Evolutionary conservation across 1,284 basidiomycete genomes (phyloP).

Genomic region (Termitomyces sp.): DNA sequence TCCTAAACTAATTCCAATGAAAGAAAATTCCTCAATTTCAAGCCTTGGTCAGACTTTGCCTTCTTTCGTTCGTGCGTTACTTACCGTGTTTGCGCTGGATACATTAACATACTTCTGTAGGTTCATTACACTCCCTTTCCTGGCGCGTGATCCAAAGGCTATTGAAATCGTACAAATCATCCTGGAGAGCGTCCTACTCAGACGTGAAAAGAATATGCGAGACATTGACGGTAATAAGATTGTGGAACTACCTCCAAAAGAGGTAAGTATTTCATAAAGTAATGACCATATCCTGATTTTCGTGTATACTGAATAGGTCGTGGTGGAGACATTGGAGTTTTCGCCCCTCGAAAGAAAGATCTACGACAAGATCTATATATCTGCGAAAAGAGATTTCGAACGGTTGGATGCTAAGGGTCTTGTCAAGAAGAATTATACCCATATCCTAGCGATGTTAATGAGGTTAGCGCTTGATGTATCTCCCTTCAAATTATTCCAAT

Average conservation of each 20-base stretch:
- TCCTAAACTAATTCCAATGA: not conserved
- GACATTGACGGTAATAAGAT: slow-evolving; percentile 87
- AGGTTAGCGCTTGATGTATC: slow-evolving; percentile 44
- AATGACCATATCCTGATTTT: not conserved
- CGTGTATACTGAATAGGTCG: slow-evolving; percentile 34
- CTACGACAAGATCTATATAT: slow-evolving; percentile 71
- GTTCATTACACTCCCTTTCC: slow-evolving; percentile 87
- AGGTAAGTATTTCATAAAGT: slow-evolving; percentile 35
- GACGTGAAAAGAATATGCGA: slow-evolving; percentile 94
- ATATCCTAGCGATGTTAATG: slow-evolving; percentile 90
- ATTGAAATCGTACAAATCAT: slow-evolving; percentile 93
- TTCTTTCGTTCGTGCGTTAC: slow-evolving; percentile 76
- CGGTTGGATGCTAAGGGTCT: slow-evolving; percentile 71
- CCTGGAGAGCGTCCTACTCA: slow-evolving; percentile 80
- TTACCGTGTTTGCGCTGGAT: not conserved
- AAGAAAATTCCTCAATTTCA: slow-evolving; percentile 85
- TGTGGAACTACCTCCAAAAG: slow-evolving; percentile 85
- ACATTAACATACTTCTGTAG: slow-evolving; percentile 29
- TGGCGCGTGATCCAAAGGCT: slow-evolving; percentile 82
- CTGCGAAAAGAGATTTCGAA: slow-evolving; percentile 71
- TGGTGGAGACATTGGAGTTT: slow-evolving; percentile 71
- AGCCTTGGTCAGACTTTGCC: slow-evolving; percentile 88
- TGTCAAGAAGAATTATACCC: slow-evolving; percentile 82
- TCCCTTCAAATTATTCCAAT: not conserved
- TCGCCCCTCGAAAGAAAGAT: slow-evolving; percentile 74